A percentile compares a stretch with the other conserved stretches of the same genome.
Evolutionary conservation across 129 eudicot species (phyloP).

Genomic region (Gnaphalium uliginosum): DNA sequence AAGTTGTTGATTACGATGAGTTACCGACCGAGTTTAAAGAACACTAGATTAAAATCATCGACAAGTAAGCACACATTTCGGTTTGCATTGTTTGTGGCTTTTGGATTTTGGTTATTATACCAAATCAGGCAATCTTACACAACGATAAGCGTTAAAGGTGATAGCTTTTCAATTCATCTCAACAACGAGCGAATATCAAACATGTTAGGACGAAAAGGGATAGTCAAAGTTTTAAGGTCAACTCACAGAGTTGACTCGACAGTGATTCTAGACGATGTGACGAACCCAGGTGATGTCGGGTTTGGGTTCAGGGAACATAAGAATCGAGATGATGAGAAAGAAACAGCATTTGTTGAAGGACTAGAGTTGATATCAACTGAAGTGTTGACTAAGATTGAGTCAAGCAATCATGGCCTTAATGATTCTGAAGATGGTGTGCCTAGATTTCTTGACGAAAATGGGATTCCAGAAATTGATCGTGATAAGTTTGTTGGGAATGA

Average conservation of each 20-base stretch:
- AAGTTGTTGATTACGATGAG: neutral
- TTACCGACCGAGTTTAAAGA: neutral
- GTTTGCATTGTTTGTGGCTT: neutral
- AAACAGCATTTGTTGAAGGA: neutral
- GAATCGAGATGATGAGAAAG: neutral
- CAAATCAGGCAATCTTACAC: neutral
- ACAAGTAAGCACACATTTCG: neutral
- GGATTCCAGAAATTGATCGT: neutral
- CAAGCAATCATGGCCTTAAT: neutral
- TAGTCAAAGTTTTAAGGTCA: neutral
- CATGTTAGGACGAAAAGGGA: neutral
- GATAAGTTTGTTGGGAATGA: slow-evolving; percentile 6
- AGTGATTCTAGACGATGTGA: neutral
- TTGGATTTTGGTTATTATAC: neutral
- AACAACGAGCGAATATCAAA: neutral
- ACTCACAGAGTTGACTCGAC: neutral
- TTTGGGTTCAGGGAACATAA: neutral
- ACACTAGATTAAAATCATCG: neutral
- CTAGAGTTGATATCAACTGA: neutral
- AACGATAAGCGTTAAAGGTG: neutral
- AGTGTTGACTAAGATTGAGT: neutral
- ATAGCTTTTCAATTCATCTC: neutral
- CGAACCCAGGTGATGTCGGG: neutral
- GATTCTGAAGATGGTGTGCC: too few relatives aligned
- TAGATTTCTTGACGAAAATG: slow-evolving; percentile 21